A percentile compares a stretch with the other conserved stretches of the same genome.
Conservation (phyloP, 73 alveolate species). For the Paramecium octaurelia region DNA sequence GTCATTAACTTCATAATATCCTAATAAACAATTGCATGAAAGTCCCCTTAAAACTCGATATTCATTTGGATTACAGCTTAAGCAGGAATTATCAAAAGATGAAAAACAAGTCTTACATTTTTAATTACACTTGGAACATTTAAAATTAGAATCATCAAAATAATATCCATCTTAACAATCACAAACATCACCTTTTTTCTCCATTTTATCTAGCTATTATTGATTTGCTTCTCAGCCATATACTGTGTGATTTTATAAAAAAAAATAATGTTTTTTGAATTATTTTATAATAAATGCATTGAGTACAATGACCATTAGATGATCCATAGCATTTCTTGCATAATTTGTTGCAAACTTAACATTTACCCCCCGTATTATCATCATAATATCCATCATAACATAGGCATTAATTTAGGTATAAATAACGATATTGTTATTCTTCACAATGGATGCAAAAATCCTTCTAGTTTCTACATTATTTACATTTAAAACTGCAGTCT, state of each 20-base stretch:
- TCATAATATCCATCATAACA: not conserved
- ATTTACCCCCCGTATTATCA: not conserved
- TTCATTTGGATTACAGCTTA: not conserved
- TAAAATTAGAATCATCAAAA: not conserved
- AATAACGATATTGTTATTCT: not conserved
- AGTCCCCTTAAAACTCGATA: not conserved
- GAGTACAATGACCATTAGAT: not conserved
- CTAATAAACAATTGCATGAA: not conserved
- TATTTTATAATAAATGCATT: not conserved
- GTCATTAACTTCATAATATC: not conserved
- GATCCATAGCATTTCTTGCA: not conserved
- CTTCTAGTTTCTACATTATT: not conserved
- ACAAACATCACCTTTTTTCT: not conserved
- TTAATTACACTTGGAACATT: not conserved
- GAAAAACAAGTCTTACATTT: not conserved
- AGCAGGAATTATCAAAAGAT: not conserved
- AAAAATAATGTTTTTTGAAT: too few relatives aligned
- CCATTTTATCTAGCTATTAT: not conserved
- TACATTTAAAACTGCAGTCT: not conserved
- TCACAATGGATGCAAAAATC: not conserved
- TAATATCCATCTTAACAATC: not conserved
- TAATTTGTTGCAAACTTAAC: not conserved
- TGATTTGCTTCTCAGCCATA: too few relatives aligned
- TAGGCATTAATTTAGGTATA: not conserved
- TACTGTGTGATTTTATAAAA: too few relatives aligned